Base-by-base conservation (phyloP, 108 stramenopile genomes). In the Nitzschia inconspicua region DNA sequence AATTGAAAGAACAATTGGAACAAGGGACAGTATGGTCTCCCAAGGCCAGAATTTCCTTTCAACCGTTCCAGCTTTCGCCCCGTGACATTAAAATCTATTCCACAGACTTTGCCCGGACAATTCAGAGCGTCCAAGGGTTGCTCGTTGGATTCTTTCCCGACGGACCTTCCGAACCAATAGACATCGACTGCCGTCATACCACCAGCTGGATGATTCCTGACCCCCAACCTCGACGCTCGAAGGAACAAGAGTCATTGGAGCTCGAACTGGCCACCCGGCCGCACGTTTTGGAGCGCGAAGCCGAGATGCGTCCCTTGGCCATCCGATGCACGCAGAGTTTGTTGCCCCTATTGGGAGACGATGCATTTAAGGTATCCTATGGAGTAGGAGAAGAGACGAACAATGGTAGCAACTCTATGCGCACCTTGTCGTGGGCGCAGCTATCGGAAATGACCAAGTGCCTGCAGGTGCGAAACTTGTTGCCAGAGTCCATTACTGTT, bases 101-200 rank as follows among this genome's bases (percentile, higher is more conserved):
- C 31, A 91, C 89, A 3, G 74, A 91, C 44, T 91, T 91, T 61
- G 77, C 83, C 9, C 41, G 91, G 3, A 92, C 91, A 0, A 86
- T 92, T 24, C 87, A 92, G 65, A 80, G 78, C 22, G 91, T 87
- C 1, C 91, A 88, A 49, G 87, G 81, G 10, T 40, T 88, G 20
- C 50, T 89, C 31, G 70, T 84, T 6, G 88, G 91, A 3, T 60
- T 88, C 8, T 88, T 86, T 56, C 79, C 84, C 8, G 79, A 85
- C 39, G 66, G 52, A 8, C 11, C 44, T 14, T 30, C 39, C 19
- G 75, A 69, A 41, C 22, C 28, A 10, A 73, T 87, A 25, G 49
- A 66, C n/a, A 88, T 91, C 44, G 85, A 91, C 47, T 73, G 82
- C 8, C 69, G 80, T 34, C 41, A 84, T 30, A 88, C 90, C 8